These are phyloP conservation scores for Tolypocladium guangdongense DNA, from an alignment of 2,329 filamentous ascomycete species.

Conservation along the genomic window DNA sequence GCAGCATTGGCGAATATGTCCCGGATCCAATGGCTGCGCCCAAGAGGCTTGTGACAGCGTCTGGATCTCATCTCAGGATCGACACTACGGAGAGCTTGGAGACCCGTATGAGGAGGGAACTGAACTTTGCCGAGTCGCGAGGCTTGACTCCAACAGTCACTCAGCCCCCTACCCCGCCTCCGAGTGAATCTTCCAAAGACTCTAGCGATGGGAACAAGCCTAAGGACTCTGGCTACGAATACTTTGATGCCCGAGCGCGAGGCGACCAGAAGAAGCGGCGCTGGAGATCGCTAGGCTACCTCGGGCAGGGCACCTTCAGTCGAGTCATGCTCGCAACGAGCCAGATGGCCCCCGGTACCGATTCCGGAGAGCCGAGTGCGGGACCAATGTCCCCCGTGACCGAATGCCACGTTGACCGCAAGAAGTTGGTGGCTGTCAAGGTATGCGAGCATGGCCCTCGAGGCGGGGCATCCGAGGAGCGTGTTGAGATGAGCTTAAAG, in stretches of 20 bases:
- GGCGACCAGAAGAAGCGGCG: constrained; percentile 58
- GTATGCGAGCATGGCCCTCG: constrained; percentile 91
- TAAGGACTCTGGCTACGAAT: constrained; percentile 39
- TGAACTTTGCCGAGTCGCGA: constrained; percentile 67
- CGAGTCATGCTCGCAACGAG: constrained; percentile 86
- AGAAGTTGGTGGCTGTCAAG: constrained; percentile 85
- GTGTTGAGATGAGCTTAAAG: constrained; percentile 87
- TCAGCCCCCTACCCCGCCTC: constrained; percentile 68
- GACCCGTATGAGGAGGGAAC: constrained; percentile 57
- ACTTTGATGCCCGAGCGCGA: constrained; percentile 59
- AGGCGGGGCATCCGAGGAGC: constrained; percentile 84
- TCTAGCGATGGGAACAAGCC: constrained; percentile 28
- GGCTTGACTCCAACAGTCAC: constrained; percentile 53
- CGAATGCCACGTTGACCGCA: constrained; percentile 40
- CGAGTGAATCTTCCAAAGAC: constrained; percentile 57
- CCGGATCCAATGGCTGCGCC: constrained; percentile 60
- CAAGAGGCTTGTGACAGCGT: constrained; percentile 64
- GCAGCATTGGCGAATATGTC: constrained; percentile 81
- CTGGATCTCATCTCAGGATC: constrained; percentile 42
- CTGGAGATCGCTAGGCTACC: constrained; percentile 68
- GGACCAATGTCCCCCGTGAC: constrained; percentile 20
- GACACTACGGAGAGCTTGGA: constrained; percentile 28
- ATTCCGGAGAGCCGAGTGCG: constrained; percentile 15
- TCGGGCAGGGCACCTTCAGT: constrained; percentile 93
- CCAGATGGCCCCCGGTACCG: constrained; percentile 45